Evolutionary conservation across 495 filamentous ascomycete species (phyloP), one percentile per base, ranked within the genome.

Genomic region (Aeminium ludgeri): DNA sequence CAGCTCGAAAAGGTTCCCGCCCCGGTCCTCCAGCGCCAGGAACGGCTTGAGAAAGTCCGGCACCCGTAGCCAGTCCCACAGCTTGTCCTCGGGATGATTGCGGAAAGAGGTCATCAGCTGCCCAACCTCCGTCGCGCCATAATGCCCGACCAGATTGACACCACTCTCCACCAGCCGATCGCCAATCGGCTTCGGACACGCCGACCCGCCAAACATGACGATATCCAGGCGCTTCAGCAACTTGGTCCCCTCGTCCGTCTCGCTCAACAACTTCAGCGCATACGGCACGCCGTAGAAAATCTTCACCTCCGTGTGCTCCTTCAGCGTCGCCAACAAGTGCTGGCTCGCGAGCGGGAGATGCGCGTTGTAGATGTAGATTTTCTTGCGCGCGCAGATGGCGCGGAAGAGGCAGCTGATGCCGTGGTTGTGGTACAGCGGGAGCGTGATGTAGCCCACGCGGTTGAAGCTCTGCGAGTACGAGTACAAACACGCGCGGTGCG

Each of bases 21-120:
- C 51, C 8, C 45, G n/a, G 13, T 44, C 44, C n/a, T 54, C 49
- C 43, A 54, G 51, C 7, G 34, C 33, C 13, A 64, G 30, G 36
- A 49, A 64, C 5, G 49, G 46, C 17, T 53, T 44, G 3, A 55
- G 29, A 2, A 49, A 46, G 3, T 49, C 39, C 3, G 48, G 40
- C 13, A 52, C 46, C 7, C 60, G 46, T 16, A 66, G 34, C 34
- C 63, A 66, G 38, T 62, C 58, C 64, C 64, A 67, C 11, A 45
- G 51, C 31, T 59, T 62, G 45, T 65, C 62, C 5, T 50, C 56
- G 11, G 16, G 15, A 12, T 41, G 29, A 0, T 50, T 43, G 23
- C 72, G 61, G 6, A 65, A 59, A 1, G 69, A 73, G 20, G 60
- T 71, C 66, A 74, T 68, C 5, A 74, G 54, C 34, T 68, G 65